Evolutionary conservation across 306 rosid genomes (phyloP), one percentile per base, ranked within the genome.

Genomic region (Cucumis melo): DNA sequence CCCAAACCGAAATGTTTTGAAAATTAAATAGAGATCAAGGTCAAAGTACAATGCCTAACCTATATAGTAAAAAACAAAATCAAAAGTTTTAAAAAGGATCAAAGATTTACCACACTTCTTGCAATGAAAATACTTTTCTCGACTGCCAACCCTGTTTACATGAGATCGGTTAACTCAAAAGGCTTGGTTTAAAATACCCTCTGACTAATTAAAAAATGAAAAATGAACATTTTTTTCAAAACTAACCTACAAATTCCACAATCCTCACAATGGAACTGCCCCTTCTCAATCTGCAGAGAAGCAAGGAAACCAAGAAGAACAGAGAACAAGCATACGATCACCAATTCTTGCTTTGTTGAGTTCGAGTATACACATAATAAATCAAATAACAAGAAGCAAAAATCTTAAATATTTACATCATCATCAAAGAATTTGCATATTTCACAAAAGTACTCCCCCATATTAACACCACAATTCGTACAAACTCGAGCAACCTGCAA

Each of bases 161-260:
- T 15, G 51, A 20, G 19, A 70, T 4, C 42, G 39, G 80, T 68
- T 14, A 78, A 60, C 82, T 59, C 78, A 78, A 58, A 85, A 53
- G 39, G 66, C 77, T 63, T 75, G 51, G 61, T 64, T 36, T 65
- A 79, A 72, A 36, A 75, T 81, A 78, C 77, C 75, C 58, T 77
- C 50, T n/a, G 48, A 66, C 38, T 42, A 17, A 63, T 51, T 10
- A 58, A 70, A 54, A 63, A 60, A 75, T 32, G 20, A 3, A 56
- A n/a, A 24, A 58, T 16, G 11, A 36, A 57, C 6, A 20, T 39
- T 74, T 71, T 48, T 55, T 48, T 67, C 21, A 32, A 75, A 59
- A 73, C 84, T 64, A 50, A 94, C 97, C 99, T 92, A 86, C 98
- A 94, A 85, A 94, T 92, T 85, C 99, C 99, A 84, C 99, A 94